These are phyloP conservation scores for Lyophyllum decastes DNA, from an alignment of 768 basidiomycete species.

Conservation along the genomic window DNA sequence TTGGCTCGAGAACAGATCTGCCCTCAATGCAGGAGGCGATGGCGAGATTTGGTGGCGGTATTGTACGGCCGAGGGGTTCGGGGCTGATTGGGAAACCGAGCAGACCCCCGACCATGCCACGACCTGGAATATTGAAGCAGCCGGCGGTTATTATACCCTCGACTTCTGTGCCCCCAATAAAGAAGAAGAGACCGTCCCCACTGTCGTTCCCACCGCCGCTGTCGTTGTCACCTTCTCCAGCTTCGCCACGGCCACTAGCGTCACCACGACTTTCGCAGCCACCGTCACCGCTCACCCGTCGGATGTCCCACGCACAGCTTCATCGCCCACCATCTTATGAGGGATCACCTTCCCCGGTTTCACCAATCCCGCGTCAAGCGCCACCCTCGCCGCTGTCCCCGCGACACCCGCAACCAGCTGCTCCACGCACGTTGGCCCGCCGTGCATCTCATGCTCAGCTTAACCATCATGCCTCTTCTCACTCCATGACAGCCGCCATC, in stretches of 20 bases:
- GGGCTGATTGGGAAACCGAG: conserved; percentile 7
- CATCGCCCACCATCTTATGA: conserved; percentile 17
- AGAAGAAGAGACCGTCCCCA: conserved; percentile 38
- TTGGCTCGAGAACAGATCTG: conserved; percentile 53
- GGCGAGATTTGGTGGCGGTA: conserved; percentile 36
- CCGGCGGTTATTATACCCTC: conserved; percentile 19
- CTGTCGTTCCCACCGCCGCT: conserved; percentile 24
- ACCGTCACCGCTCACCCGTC: conserved; percentile 18
- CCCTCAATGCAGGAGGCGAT: conserved; percentile 47
- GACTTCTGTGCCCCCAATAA: conserved; percentile 8
- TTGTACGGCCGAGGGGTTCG: conserved; percentile 16
- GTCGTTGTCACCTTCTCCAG: conserved; percentile 20
- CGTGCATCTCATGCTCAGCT: conserved; percentile 27
- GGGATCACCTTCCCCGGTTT: conserved; percentile 10
- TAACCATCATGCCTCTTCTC: conserved; percentile 6
- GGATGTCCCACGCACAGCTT: conserved; percentile 24
- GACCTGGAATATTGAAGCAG: conserved; percentile 22
- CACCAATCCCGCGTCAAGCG: conserved; percentile 15
- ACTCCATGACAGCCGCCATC: conserved; percentile 8
- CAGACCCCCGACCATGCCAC: neutral
- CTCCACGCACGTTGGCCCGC: conserved; percentile 15
- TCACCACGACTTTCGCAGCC: conserved; percentile 15
- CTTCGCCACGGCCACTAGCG: conserved; percentile 18
- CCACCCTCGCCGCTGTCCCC: conserved; percentile 29
- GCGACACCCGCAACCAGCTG: conserved; percentile 12